Evolutionary conservation across 2,329 filamentous ascomycete genomes (phyloP).

Genomic region (Aspergillus bombycis): DNA sequence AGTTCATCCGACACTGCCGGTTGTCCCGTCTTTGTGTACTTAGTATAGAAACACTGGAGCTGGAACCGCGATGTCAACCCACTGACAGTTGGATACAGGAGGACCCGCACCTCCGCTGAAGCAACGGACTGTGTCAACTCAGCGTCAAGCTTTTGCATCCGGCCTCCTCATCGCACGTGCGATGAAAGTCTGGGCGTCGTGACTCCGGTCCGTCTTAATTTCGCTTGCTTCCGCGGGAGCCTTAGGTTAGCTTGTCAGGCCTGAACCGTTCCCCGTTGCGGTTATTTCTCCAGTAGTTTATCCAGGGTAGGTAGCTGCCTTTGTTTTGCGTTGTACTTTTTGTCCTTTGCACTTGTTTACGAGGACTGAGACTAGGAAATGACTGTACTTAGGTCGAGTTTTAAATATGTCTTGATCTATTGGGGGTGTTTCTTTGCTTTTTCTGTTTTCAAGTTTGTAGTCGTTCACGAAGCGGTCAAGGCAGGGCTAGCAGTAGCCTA

Average conservation of each 20-base stretch:
- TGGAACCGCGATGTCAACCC: no score
- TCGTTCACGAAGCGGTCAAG: neutral
- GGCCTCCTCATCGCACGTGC: neutral
- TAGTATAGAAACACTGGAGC: neutral
- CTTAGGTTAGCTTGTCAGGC: neutral
- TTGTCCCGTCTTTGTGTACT: neutral
- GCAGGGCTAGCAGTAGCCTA: neutral
- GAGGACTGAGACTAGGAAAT: neutral
- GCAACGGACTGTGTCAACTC: constrained; percentile 9
- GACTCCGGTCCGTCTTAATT: constrained; percentile 1
- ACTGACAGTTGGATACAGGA: neutral
- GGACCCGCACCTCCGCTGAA: constrained; percentile 7
- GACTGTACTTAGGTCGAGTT: neutral
- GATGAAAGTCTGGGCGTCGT: neutral
- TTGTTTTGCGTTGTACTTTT: neutral
- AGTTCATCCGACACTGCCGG: neutral
- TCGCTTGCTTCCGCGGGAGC: constrained; percentile 6
- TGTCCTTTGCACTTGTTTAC: neutral
- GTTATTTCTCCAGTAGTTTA: constrained; percentile 8
- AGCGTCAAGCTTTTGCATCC: constrained; percentile 10
- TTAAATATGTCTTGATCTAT: neutral
- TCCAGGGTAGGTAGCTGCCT: neutral
- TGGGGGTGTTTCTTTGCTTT: no score
- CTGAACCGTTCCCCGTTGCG: neutral
- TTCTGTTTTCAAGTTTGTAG: neutral